Percentiles rank a stretch among this genome's conserved stretches.
Evolutionary conservation across 345 rosid species (phyloP).

Genomic region (Hibiscus mutabilis): DNA sequence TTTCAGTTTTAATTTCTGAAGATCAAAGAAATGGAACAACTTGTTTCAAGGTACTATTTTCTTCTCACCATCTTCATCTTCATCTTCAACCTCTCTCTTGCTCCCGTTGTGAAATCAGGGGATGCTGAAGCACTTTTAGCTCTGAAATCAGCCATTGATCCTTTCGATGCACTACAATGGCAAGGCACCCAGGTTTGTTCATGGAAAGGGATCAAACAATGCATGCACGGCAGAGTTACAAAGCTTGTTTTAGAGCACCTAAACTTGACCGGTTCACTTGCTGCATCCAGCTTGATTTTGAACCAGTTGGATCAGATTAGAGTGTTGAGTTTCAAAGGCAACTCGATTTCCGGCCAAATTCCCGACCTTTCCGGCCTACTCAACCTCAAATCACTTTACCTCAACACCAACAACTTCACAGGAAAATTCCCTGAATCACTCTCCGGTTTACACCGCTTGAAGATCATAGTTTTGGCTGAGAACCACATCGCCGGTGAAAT

Average conservation of each 20-base stretch:
- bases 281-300: constrained; percentile 24
- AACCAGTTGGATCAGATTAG: constrained; percentile 75
- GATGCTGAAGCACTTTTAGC: constrained; percentile 60
- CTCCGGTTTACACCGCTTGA: constrained; percentile 65
- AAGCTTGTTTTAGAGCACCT: constrained; percentile 72
- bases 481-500: constrained; percentile 60
- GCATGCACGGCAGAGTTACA: constrained; percentile 67
- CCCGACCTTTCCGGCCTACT: constrained; percentile 56
- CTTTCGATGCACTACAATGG: constrained; percentile 51
- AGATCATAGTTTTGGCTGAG: constrained; percentile 46
- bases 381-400: constrained; percentile 77
- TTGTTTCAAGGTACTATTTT: constrained; percentile 17
- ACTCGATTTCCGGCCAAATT: constrained; percentile 68
- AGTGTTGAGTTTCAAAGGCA: constrained; percentile 81
- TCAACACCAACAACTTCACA: constrained; percentile 62
- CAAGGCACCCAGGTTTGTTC: constrained; percentile 42
- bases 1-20: not conserved
- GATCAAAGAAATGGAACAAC: constrained; percentile 20
- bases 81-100: constrained; percentile 15
- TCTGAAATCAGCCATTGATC: constrained; percentile 68
- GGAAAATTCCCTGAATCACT: constrained; percentile 70
- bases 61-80: constrained; percentile 19
- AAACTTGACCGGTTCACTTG: constrained; percentile 60
- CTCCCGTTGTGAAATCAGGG: constrained; percentile 49
- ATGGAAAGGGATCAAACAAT: constrained; percentile 73